Percentiles rank a stretch among this genome's conserved stretches.
Conservation (phyloP, 2,329 filamentous ascomycete genomes). For the Beauveria sp. region DNA sequence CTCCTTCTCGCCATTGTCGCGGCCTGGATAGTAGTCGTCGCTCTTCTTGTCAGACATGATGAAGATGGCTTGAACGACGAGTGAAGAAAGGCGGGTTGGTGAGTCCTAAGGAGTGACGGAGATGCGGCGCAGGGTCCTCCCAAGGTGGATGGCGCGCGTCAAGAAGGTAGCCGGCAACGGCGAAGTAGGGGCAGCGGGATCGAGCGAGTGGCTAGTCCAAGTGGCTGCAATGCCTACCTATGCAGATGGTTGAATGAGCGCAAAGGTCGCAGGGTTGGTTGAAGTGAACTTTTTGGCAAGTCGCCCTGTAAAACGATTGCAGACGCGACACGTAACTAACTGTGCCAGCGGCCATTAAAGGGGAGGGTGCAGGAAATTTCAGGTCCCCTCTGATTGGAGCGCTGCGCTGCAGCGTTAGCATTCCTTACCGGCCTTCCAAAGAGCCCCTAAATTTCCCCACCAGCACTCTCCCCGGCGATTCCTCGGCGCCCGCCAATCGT, state of each 20-base stretch:
- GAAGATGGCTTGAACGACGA: background rate
- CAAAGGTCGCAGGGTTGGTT: background rate
- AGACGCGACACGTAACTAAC: constrained; percentile 11
- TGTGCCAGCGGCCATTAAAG: background rate
- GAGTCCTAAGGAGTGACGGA: background rate
- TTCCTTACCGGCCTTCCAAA: background rate
- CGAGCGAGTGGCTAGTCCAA: background rate
- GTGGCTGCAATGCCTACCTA: background rate
- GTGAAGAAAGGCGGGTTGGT: background rate
- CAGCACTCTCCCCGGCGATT: no score
- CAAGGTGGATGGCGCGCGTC: background rate
- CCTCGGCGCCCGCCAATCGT: no score
- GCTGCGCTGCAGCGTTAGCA: background rate
- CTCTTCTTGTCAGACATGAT: constrained; percentile 12
- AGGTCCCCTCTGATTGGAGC: constrained; percentile 8
- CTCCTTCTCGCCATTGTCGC: constrained; percentile 11
- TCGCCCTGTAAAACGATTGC: background rate
- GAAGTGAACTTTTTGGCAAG: background rate
- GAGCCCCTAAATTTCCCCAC: background rate
- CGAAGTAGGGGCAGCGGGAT: background rate
- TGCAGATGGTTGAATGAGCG: background rate
- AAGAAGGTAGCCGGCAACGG: background rate
- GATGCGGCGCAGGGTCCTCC: background rate
- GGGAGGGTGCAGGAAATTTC: constrained; percentile 11
- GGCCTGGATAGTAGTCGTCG: constrained; percentile 11